These are phyloP conservation scores for Calendula officinalis DNA, from an alignment of 129 eudicot genomes.

Conservation along the genomic window DNA sequence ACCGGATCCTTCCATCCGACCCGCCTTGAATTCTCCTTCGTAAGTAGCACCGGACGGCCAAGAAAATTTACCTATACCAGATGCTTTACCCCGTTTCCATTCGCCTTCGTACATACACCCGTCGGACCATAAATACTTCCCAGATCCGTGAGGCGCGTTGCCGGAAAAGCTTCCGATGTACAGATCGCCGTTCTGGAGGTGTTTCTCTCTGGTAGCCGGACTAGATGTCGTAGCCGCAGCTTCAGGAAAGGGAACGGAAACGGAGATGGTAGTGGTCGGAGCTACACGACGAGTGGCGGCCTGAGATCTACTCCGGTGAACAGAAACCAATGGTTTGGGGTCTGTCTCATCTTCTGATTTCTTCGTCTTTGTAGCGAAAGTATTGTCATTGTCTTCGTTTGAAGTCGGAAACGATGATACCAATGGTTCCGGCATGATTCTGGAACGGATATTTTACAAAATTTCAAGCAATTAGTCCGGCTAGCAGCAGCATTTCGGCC, in stretches of 20 bases:
- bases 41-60: conserved; percentile 99
- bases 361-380: conserved; percentile 25
- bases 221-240: conserved; percentile 18
- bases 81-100: conserved; percentile 82
- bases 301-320: conserved; percentile 60
- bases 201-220: conserved; percentile 44
- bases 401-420: conserved; percentile 20
- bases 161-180: conserved; percentile 74
- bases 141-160: conserved; percentile 85
- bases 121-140: conserved; percentile 86
- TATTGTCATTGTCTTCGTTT: conserved; percentile 23
- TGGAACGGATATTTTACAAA: not conserved
- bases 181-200: conserved; percentile 81
- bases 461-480: conserved; percentile 19
- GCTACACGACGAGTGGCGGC: conserved; percentile 61
- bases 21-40: conserved; percentile 89
- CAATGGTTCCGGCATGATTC: conserved; percentile 54
- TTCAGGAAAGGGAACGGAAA: conserved; percentile 1
- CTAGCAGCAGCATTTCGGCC: conserved; percentile 29
- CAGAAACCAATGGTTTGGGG: conserved; percentile 32
- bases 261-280: conserved; percentile 44
- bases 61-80: conserved; percentile 88
- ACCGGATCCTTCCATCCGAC: conserved; percentile 92
- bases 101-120: conserved; percentile 99
- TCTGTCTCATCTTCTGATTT: conserved; percentile 39